Evolutionary conservation across 1,284 basidiomycete species (phyloP).

Genomic region (Heliocybe sulcata): DNA sequence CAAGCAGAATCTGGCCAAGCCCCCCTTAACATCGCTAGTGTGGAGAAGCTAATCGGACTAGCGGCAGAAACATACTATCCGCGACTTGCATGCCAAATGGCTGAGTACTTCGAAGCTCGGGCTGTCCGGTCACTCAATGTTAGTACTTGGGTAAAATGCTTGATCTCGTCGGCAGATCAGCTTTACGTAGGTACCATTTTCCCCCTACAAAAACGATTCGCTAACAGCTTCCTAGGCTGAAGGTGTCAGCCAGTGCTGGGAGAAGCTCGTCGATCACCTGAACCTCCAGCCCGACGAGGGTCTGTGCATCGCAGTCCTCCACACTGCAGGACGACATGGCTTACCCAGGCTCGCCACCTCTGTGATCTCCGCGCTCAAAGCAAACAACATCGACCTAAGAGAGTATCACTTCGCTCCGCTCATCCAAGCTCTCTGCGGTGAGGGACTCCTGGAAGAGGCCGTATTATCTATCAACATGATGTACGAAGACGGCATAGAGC

Average conservation of each 20-base stretch:
- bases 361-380: conserved; percentile 48
- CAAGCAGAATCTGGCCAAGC: conserved; percentile 40
- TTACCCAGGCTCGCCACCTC: conserved; percentile 61
- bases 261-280: conserved; percentile 43
- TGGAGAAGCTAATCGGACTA: conserved; percentile 39
- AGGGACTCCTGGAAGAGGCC: conserved; percentile 49
- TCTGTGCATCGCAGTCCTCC: conserved; percentile 57
- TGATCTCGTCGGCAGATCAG: conserved; percentile 47
- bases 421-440: conserved; percentile 54
- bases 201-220: neutral
- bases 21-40: conserved; percentile 39
- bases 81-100: conserved; percentile 64
- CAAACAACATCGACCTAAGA: conserved; percentile 38
- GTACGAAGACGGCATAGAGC: conserved; percentile 38
- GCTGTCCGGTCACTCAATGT: conserved; percentile 45
- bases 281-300: conserved; percentile 68
- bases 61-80: conserved; percentile 43
- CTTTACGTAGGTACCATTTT: conserved; percentile 47
- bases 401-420: conserved; percentile 70
- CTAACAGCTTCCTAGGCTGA: conserved; percentile 39
- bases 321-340: conserved; percentile 67
- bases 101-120: conserved; percentile 45
- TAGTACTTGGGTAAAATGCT: conserved; percentile 52
- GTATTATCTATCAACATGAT: conserved; percentile 48
- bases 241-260: conserved; percentile 62